Base-by-base conservation (phyloP, 495 filamentous ascomycete species). In the Penicillium argentinense region DNA sequence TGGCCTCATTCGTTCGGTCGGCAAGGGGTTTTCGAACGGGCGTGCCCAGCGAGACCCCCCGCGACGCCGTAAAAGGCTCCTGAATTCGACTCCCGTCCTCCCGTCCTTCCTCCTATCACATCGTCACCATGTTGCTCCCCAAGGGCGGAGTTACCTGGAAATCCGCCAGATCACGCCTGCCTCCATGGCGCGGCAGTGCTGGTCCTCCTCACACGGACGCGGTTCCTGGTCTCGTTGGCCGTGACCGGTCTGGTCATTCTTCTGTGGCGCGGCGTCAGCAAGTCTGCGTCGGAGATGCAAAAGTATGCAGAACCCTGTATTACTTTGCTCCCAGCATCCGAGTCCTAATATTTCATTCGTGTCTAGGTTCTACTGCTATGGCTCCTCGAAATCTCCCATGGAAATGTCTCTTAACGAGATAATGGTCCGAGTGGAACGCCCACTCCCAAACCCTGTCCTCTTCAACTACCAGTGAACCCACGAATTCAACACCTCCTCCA, bases 81-180 rank as follows among this genome's bases (percentile, higher is more conserved):
- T 49, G 50, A 46, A 47, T 17, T 30, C 5, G 28, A 9, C n/a
- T 34, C 23, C 44, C 37, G 36, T 25, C 30, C 42, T 25, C 27
- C 34, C 38, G 42, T 42, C 13, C 42, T 39, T 39, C 22, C 22
- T 43, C 26, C 30, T 34, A 22, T 28, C 34, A 33, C 38, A 29
- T 33, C 25, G n/a, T n/a, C 41, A 52, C 33, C 38, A 88, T 88
- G 85, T 73, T 95, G 66, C 78, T 93, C 53, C 87, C 88, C 41
- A 95, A 95, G 69, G 87, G 87, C 67, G 88, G 88, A 68, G 80
- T 95, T 62, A 93, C 78, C 66, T 97, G 92, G 88, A 96, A 96
- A 75, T 87, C 89, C 54, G 83, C 95, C 42, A 85, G 78, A 69
- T 77, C 88, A 54, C 77, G 84, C 47, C 73, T 97, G 54, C 92